Conservation (phyloP, 2,329 filamentous ascomycete species). For the Talaromyces albobiverticillius region DNA sequence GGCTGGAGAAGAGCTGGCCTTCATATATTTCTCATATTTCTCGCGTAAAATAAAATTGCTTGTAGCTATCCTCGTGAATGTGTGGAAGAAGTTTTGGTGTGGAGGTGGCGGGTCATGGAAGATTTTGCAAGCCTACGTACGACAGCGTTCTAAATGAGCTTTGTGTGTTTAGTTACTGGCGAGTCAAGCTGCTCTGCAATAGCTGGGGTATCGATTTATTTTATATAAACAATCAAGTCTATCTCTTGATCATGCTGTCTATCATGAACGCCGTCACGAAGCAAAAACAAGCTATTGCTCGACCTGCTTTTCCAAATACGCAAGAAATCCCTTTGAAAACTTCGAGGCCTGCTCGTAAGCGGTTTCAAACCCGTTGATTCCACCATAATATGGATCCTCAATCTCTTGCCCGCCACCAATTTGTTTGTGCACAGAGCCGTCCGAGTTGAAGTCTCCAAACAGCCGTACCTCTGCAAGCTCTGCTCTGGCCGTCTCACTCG, state of each 20-base stretch:
- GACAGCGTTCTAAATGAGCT: no score
- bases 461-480: slow-evolving; percentile 63
- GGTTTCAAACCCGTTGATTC: slow-evolving; percentile 71
- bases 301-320: slow-evolving; percentile 47
- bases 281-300: not conserved
- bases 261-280: no score
- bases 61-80: no score
- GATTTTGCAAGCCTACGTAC: not conserved
- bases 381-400: slow-evolving; percentile 92
- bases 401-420: slow-evolving; percentile 63
- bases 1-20: slow-evolving; percentile 63
- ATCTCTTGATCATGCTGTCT: not conserved
- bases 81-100: no score
- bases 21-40: no score
- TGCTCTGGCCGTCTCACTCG: slow-evolving; percentile 28
- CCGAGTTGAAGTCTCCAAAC: slow-evolving; percentile 76
- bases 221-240: not conserved
- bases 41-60: no score
- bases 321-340: slow-evolving; percentile 75
- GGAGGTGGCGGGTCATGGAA: not conserved
- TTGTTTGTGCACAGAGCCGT: slow-evolving; percentile 41
- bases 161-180: no score
- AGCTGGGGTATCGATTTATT: not conserved
- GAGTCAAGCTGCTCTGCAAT: no score
- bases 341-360: slow-evolving; percentile 81